Evolutionary conservation across 2,329 filamentous ascomycete species (phyloP), one percentile per base, ranked within the genome.

Genomic region (Xylaria sp.): DNA sequence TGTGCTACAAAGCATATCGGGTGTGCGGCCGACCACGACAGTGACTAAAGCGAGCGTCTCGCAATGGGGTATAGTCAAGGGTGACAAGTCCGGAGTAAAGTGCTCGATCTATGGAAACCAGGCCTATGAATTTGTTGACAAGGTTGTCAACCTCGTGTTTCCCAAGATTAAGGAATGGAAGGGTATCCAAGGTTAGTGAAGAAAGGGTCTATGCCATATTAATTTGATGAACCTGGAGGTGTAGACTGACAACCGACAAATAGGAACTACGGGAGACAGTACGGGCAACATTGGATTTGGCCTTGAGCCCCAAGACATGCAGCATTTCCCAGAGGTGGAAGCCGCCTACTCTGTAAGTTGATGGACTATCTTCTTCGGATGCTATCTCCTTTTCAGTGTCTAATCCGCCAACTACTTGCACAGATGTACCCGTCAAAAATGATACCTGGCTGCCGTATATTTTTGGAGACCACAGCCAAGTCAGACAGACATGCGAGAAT

Each of bases 101-200:
- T 89, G 88, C 56, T 90, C 92, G 29, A 81, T 99, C 69, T 84
- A 85, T 63, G 93, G 93, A 33, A 91, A 96, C 77, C 87, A 90
- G 66, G 96, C 96, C 75, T 92, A 93, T 69, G 91, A 97, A 78
- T 97, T 99, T 79, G 77, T 99, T 50, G 92, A 95, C 75, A 97
- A 97, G 83, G 84, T 94, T 72, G 85, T 98, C 62, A 93, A 97
- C 77, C 84, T 98, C 9, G 94, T 99, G 5, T 86, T 98, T 77
- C 96, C 96, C 44, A 92, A 90, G 76, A 96, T 99, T 81, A 99
- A 98, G 85, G 96, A 99, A 73, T 99, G 93, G 92, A 88, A 87
- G 63, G 96, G 96, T 22, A 75, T 89, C 63, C 77, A 81, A 71
- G 84, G 80, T 66, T 78, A 75, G 74, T 56, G 61, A 69, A 44